These are phyloP conservation scores for Macrolepiota albuminosa DNA, from an alignment of 768 basidiomycete species.

Conservation along the genomic window DNA sequence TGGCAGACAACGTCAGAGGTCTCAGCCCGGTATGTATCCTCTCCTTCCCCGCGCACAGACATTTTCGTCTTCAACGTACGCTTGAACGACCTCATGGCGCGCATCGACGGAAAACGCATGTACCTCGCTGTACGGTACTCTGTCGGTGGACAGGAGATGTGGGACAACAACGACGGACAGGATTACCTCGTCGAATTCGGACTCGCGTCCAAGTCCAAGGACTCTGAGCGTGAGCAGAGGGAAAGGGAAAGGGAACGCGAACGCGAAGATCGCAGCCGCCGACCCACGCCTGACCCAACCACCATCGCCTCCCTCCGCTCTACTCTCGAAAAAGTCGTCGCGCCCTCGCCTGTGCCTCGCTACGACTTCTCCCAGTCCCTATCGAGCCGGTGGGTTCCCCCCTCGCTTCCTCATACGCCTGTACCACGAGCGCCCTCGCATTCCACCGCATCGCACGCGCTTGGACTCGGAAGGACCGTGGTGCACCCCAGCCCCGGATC, in stretches of 20 bases:
- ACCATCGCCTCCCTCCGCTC: constrained; percentile 8
- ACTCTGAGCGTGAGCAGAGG: constrained; percentile 3
- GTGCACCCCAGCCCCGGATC: constrained; percentile 38
- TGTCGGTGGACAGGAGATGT: constrained; percentile 71
- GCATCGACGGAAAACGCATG: constrained; percentile 81
- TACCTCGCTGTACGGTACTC: constrained; percentile 72
- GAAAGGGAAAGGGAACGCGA: constrained; percentile 24
- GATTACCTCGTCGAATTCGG: constrained; percentile 79
- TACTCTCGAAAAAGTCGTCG: constrained; percentile 59
- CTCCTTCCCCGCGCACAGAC: constrained; percentile 52
- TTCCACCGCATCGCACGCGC: background rate
- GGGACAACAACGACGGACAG: constrained; percentile 84
- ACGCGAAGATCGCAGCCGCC: background rate
- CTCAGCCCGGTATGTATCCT: constrained; percentile 59
- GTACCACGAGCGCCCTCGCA: background rate
- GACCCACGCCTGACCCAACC: constrained; percentile 10
- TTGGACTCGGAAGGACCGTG: constrained; percentile 27
- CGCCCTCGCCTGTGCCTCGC: constrained; percentile 34
- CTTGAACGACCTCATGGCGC: constrained; percentile 69
- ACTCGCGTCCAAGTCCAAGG: constrained; percentile 20
- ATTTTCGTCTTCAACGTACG: constrained; percentile 74
- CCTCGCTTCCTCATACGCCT: constrained; percentile 4
- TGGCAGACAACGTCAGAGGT: constrained; percentile 98
- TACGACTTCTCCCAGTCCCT: constrained; percentile 55
- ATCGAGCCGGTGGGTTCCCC: constrained; percentile 43